Base-by-base conservation (phyloP, 148 eudicot species). In the Fallopia convolvulus region DNA sequence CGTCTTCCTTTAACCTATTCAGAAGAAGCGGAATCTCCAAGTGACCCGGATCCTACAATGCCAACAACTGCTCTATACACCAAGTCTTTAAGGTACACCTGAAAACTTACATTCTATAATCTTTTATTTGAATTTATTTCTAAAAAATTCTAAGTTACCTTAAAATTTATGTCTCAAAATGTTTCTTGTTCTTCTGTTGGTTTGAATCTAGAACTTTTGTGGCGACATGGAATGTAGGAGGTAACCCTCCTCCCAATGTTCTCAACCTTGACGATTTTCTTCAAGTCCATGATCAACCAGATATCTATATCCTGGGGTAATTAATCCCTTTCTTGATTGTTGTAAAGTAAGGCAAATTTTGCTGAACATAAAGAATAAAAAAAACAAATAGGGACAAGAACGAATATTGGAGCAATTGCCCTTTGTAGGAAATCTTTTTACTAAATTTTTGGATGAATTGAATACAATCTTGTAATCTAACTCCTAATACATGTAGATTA, bases 171-270 rank as follows among this genome's bases (percentile, higher is more conserved):
- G 30, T 72, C 75, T 72, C 50, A 72, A 30, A 32, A 3, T 68
- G 32, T 39, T 68, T 18, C 41, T 12, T 39, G 47, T 6, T 44
- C 41, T 68, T 68, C 8, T 18, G 13, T 15, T 71, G 40, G 15
- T 77, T 13, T 33, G 44, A 77, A 48, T 66, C 40, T 33, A 89
- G 95, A 77, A 81, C 87, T 68, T 89, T 87, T 77, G 87, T 89
- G 48, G 89, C 89, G 30, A 91, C 95, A 18, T 91, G 95, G 95
- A 91, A 91, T 82, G 90, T 91, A 0, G 92, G 89, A 52, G 95
- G 95, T 18, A 84, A 86, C 80, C 81, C 87, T 52, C 95, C 95
- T 52, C 81, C 79, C 6, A 80, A 63, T 81, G 88, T 79, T 39
- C 87, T 89, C 49, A 83, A 83, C 80, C 88, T 91, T 26, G 87